Evolutionary conservation across 2,329 filamentous ascomycete species (phyloP), one percentile per base, ranked within the genome.

Genomic region (Diplodia scrobiculata): DNA sequence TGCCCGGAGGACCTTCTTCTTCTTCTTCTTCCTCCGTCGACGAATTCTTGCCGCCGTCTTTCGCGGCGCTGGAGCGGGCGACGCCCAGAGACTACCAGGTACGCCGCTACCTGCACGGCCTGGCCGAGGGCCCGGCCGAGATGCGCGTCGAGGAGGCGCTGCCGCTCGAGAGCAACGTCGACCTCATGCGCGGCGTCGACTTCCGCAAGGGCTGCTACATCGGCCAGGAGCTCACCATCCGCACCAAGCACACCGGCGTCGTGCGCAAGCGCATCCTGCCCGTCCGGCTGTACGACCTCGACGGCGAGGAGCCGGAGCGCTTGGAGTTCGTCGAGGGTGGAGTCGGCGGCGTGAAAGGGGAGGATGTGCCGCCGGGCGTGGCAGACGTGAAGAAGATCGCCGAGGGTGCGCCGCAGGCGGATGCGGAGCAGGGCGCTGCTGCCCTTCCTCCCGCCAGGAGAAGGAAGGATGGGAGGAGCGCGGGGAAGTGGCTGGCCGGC

Each of bases 121-220:
- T 99, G 1, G 83, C 94, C 0, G 95, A 99, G 79, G 94, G 95
- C 1, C 91, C 91, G 74, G 76, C 80, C 17, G 95, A 99, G 80
- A 88, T 99, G 21, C 76, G 86, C 6, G 80, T 83, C 67, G 90
- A 90, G 69, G 80, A 84, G 19, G 88, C 92, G 0, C 82, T 99
- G 65, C 94, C 95, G 0, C 89, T 93, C 77, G 94, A 98, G 78
- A 89, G 84, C 74, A 97, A 97, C 76, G 84, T 98, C 75, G 95
- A 99, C 78, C 80, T 91, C 67, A 91, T 91, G 84, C 85, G 86
- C 55, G 95, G 87, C 29, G 89, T 99, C 70, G 91, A 97, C 78
- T 99, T 95, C 80, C 87, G 87, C 74, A 99, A 99, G 80, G 95
- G 95, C 7, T 99, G 95, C 79, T 99, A 99, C 77, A 87, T 98